Conservation (phyloP, 139 green algal genomes). For the Chlamydomonas incerta region DNA sequence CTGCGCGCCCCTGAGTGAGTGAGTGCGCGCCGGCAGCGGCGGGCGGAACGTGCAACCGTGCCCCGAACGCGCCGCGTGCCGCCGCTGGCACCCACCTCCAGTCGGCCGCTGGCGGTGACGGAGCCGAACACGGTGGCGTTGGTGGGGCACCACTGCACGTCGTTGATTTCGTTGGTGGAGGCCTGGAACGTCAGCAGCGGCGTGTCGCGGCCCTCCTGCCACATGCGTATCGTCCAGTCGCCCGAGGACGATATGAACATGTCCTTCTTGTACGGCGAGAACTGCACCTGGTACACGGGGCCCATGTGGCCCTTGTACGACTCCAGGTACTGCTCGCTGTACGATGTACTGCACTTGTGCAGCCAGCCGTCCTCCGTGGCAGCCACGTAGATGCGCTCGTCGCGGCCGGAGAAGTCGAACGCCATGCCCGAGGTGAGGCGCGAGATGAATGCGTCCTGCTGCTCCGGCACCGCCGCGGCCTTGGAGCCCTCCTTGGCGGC, state of each 20-base stretch:
- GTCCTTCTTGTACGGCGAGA: slow-evolving; percentile 78
- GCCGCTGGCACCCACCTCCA: too few species aligned
- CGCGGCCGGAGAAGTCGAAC: slow-evolving; percentile 82
- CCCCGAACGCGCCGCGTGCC: too few species aligned
- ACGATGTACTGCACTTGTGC: slow-evolving; percentile 86
- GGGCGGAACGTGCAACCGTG: too few species aligned
- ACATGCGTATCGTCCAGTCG: slow-evolving; percentile 89
- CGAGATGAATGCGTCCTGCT: slow-evolving; percentile 82
- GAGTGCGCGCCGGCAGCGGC: too few species aligned
- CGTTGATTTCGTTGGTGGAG: slow-evolving; percentile 50
- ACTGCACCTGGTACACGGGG: slow-evolving; percentile 81
- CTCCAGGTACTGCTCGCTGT: slow-evolving; percentile 87
- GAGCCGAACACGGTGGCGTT: slow-evolving; percentile 86
- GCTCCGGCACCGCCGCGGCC: slow-evolving; percentile 19
- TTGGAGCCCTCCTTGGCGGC: not conserved
- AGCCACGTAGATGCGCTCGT: slow-evolving; percentile 80
- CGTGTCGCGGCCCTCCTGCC: slow-evolving; percentile 68
- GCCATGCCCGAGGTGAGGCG: slow-evolving; percentile 80
- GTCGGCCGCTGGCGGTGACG: slow-evolving; percentile 72
- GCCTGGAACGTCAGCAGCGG: slow-evolving; percentile 75
- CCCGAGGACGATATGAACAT: slow-evolving; percentile 80
- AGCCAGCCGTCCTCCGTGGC: slow-evolving; percentile 90
- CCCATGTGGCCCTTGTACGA: slow-evolving; percentile 85
- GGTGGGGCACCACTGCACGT: slow-evolving; percentile 85
- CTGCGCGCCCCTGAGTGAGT: too few species aligned